These are phyloP conservation scores for Russula earlei DNA, from an alignment of 768 basidiomycete species.

Conservation along the genomic window DNA sequence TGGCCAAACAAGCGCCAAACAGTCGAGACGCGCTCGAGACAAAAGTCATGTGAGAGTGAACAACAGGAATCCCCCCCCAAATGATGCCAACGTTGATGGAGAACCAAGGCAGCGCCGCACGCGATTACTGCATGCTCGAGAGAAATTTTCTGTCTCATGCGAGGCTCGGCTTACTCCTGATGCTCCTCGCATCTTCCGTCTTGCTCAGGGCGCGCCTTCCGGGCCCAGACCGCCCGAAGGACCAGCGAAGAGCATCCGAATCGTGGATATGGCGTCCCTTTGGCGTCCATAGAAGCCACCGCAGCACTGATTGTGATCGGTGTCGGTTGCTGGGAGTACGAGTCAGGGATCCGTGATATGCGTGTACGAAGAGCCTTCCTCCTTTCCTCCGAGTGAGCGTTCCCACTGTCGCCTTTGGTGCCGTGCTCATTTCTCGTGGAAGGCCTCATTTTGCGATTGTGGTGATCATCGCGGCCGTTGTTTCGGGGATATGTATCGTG, in stretches of 20 bases:
- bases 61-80: no score
- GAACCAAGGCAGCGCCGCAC: constrained; percentile 38
- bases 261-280: constrained; percentile 32
- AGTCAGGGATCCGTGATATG: constrained; percentile 46
- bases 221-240: constrained; percentile 19
- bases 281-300: constrained; percentile 44
- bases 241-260: constrained; percentile 21
- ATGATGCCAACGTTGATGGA: constrained; percentile 20
- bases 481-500: constrained; percentile 4
- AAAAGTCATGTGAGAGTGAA: constrained; percentile 10
- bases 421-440: not conserved
- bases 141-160: constrained; percentile 63
- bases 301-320: constrained; percentile 45
- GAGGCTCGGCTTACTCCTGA: constrained; percentile 55
- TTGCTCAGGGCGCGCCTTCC: constrained; percentile 51
- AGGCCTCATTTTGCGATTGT: constrained; percentile 27
- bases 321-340: constrained; percentile 61
- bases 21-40: not conserved
- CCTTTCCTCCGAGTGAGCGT: constrained; percentile 43
- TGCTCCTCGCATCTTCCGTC: constrained; percentile 53
- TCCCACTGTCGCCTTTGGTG: not conserved
- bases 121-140: constrained; percentile 75
- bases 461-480: constrained; percentile 11
- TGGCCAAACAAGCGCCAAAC: constrained; percentile 13
- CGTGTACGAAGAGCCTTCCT: constrained; percentile 52